These are phyloP conservation scores for Rhododendron kiyosumense DNA, from an alignment of 148 eudicot genomes.

Conservation along the genomic window DNA sequence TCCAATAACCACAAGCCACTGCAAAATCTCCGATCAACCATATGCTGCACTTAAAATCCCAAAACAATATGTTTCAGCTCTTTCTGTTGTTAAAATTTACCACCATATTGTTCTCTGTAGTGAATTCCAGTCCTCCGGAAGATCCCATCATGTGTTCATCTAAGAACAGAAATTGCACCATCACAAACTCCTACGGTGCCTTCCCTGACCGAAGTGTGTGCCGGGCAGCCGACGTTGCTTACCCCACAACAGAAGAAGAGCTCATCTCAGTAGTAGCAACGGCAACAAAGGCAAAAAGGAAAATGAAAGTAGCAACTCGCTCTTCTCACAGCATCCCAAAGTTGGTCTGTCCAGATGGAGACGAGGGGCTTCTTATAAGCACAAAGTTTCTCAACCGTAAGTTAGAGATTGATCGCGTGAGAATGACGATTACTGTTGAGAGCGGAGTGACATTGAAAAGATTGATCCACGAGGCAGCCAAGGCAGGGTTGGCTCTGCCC, in stretches of 20 bases:
- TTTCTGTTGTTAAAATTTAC: no score
- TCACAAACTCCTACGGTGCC: no score
- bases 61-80: no score
- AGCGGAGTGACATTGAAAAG: constrained; percentile 51
- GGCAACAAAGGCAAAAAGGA: constrained; percentile 31
- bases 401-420: constrained; percentile 16
- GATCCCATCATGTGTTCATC: no score
- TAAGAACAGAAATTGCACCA: no score
- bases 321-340: constrained; percentile 61
- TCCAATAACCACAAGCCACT: no score
- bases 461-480: constrained; percentile 50
- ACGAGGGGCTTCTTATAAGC: constrained; percentile 59
- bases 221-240: constrained; percentile 38
- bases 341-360: constrained; percentile 54
- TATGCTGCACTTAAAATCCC: no score
- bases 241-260: constrained; percentile 55
- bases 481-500: constrained; percentile 49
- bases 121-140: no score
- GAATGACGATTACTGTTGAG: constrained; percentile 36
- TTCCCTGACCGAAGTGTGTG: constrained; percentile 21
- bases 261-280: constrained; percentile 39
- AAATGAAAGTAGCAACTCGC: constrained; percentile 56
- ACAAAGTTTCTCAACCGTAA: constrained; percentile 41
- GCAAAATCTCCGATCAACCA: no score
- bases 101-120: no score